phyloP scores from a whole-genome alignment of 768 basidiomycete species.

The Amanita exitialis region DNA sequence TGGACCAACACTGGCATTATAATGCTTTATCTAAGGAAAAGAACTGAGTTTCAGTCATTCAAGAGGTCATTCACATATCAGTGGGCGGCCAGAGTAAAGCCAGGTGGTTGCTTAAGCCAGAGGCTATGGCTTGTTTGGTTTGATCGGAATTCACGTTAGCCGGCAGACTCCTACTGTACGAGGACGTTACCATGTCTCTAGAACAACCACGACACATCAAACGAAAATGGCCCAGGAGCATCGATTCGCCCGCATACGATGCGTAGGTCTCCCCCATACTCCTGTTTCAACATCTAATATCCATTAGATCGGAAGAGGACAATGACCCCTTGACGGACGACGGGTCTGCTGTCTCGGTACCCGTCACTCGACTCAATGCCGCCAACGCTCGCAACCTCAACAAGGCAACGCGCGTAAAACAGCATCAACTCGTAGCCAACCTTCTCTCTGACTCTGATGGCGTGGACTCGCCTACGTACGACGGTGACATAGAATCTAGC shows the following conservation, averaged over 20 bases:
- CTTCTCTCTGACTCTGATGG: conserved; percentile 62
- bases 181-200: conserved; percentile 13
- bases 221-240: conserved; percentile 48
- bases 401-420: conserved; percentile 20
- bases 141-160: too few species aligned
- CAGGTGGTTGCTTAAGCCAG: too few species aligned
- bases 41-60: too few species aligned
- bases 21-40: too few species aligned
- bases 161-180: too few species aligned
- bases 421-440: conserved; percentile 45
- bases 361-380: conserved; percentile 19
- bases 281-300: conserved; percentile 12
- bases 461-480: conserved; percentile 81
- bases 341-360: conserved; percentile 40
- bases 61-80: too few species aligned
- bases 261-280: conserved; percentile 27
- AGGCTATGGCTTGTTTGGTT: too few species aligned
- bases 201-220: conserved; percentile 35
- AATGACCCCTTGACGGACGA: conserved; percentile 83
- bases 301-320: conserved; percentile 70
- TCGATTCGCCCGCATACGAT: conserved; percentile 72
- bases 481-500: conserved; percentile 80
- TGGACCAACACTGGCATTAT: too few species aligned
- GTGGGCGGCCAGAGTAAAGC: too few species aligned
- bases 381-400: conserved; percentile 16